A percentile compares a stretch with the other conserved stretches of the same genome.
These are phyloP conservation scores for Mycena rosella DNA, from an alignment of 768 basidiomycete species.

Conservation along the genomic window DNA sequence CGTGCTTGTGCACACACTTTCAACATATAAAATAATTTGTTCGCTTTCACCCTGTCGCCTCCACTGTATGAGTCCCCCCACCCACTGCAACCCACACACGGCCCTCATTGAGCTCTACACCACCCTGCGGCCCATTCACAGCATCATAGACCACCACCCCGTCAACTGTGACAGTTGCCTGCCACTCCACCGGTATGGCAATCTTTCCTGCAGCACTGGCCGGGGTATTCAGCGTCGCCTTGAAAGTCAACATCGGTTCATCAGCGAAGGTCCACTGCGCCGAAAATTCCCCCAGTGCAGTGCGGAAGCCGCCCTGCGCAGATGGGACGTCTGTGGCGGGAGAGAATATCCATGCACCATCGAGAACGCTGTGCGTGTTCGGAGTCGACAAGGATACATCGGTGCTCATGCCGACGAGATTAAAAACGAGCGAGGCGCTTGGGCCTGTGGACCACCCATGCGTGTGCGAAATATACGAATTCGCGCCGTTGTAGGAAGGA, in stretches of 20 bases:
- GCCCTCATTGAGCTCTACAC: too few relatives aligned
- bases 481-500: background rate
- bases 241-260: background rate
- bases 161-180: too few relatives aligned
- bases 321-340: background rate
- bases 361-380: background rate
- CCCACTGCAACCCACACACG: background rate
- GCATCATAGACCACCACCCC: too few relatives aligned
- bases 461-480: background rate
- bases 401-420: background rate
- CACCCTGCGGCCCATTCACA: too few relatives aligned
- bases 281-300: background rate
- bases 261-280: background rate
- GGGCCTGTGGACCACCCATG: constrained; percentile 1
- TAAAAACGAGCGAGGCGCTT: background rate
- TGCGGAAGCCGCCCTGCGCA: background rate
- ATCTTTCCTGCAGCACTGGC: too few relatives aligned
- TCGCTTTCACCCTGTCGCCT: background rate
- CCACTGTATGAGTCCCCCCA: background rate
- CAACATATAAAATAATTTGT: too few relatives aligned
- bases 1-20: too few relatives aligned
- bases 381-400: background rate
- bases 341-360: background rate
- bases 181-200: too few relatives aligned
- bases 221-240: background rate